A percentile compares a stretch with the other conserved stretches of the same genome.
These are phyloP conservation scores for Saccharomycopsis fibuligera DNA, from an alignment of 805 yeast genomes.

Conservation along the genomic window DNA sequence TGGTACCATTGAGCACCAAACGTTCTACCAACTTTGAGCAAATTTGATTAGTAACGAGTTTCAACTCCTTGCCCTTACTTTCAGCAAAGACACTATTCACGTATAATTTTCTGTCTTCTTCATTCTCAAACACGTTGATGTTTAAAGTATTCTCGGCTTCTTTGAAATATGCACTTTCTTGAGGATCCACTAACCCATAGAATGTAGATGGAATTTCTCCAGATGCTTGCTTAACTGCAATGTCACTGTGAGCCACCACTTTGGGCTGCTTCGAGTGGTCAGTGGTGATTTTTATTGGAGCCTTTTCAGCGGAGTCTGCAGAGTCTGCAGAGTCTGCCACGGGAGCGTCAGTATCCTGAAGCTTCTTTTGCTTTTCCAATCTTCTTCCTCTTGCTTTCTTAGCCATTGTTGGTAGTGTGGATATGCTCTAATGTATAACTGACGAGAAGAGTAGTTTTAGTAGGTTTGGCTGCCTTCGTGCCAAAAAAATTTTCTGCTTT, in stretches of 20 bases:
- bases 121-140: slow-evolving; percentile 65
- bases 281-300: too few species aligned
- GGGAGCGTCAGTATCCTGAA: background rate
- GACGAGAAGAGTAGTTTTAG: too few species aligned
- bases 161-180: slow-evolving; percentile 85
- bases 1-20: slow-evolving; percentile 59
- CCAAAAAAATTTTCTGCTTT: too few species aligned
- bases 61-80: slow-evolving; percentile 81
- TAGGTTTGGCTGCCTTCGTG: too few species aligned
- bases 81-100: slow-evolving; percentile 78
- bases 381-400: slow-evolving; percentile 20
- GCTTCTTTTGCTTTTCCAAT: slow-evolving; percentile 4
- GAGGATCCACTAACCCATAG: slow-evolving; percentile 80
- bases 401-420: slow-evolving; percentile 10
- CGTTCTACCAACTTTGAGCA: slow-evolving; percentile 92
- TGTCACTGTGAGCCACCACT: slow-evolving; percentile 16
- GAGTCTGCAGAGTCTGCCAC: background rate
- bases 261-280: background rate
- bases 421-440: too few species aligned
- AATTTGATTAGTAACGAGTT: slow-evolving; percentile 87
- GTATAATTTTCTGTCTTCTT: slow-evolving; percentile 70
- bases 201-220: slow-evolving; percentile 41
- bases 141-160: slow-evolving; percentile 85
- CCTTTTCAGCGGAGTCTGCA: background rate
- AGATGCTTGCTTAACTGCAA: slow-evolving; percentile 21